Evolutionary conservation across 192 early-diverging fungal species (phyloP).

Genomic region (Entophlyctis luteolus): DNA sequence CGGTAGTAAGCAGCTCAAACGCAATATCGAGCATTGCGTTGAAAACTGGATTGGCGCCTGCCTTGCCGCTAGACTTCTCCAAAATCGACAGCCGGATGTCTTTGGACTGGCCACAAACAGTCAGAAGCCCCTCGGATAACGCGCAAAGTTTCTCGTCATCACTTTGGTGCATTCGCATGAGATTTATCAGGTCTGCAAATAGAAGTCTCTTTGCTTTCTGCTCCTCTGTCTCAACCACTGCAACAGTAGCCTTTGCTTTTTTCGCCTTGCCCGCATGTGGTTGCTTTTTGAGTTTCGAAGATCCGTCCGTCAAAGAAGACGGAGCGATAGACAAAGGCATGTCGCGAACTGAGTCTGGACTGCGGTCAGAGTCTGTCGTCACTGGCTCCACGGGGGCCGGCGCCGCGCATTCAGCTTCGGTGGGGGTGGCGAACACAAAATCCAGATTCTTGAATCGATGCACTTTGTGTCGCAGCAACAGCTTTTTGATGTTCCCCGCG

Average conservation of each 20-base stretch:
- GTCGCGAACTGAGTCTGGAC: neutral
- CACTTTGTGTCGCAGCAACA: too few species aligned
- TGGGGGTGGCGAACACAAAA: neutral
- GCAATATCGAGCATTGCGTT: conserved; percentile 32
- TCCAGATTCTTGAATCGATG: too few species aligned
- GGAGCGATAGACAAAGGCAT: neutral
- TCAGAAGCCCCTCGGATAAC: neutral
- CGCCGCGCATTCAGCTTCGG: neutral
- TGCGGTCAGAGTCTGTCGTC: neutral
- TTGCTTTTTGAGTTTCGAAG: conserved; percentile 4
- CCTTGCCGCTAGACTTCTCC: too few species aligned
- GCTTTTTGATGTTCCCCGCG: neutral
- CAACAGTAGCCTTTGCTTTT: neutral
- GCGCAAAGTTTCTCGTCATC: conserved; percentile 23
- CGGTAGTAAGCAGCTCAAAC: conserved; percentile 30
- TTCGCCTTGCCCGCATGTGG: neutral
- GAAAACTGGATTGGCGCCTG: conserved; percentile 16
- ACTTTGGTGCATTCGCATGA: conserved; percentile 4
- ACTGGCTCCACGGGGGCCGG: neutral
- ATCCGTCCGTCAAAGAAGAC: conserved; percentile 5
- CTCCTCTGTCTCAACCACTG: conserved; percentile 12
- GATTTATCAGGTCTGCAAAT: conserved; percentile 8
- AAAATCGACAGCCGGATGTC: too few species aligned
- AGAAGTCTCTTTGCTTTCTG: conserved; percentile 11
- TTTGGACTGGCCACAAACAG: too few species aligned